Percentiles rank a stretch among this genome's conserved stretches.
Conservation (phyloP, 73 alveolate species). For the Blepharisma japonicum region DNA sequence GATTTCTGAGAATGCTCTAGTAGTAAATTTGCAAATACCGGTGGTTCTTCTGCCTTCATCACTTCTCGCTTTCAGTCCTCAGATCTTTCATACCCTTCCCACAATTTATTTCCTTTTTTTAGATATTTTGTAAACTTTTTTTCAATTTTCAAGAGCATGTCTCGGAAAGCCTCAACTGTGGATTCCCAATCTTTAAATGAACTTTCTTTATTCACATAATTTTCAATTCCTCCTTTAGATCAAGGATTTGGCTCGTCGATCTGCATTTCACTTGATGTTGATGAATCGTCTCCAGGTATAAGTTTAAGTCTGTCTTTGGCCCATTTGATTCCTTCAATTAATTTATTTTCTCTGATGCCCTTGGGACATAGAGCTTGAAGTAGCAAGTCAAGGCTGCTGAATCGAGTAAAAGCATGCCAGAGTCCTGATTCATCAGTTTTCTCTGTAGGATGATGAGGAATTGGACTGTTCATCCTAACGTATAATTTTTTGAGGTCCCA, state of each 20-base stretch:
- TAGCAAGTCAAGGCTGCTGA: conserved; percentile 37
- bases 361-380: conserved; percentile 43
- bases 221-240: background rate
- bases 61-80: conserved; percentile 40
- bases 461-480: conserved; percentile 33
- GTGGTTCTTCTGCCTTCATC: conserved; percentile 25
- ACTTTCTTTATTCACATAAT: background rate
- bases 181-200: background rate
- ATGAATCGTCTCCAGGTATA: conserved; percentile 33
- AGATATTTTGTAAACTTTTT: conserved; percentile 3
- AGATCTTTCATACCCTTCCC: background rate
- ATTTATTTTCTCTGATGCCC: conserved; percentile 61
- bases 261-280: conserved; percentile 1
- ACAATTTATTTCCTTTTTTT: background rate
- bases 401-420: too few species aligned
- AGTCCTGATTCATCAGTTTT: background rate
- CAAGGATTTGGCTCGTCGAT: background rate
- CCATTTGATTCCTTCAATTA: conserved; percentile 47
- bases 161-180: background rate
- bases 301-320: conserved; percentile 39
- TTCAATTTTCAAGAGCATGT: background rate
- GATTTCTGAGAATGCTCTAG: background rate
- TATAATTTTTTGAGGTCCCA: conserved; percentile 52
- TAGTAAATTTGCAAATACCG: conserved; percentile 10
- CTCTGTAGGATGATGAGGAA: background rate